These are phyloP conservation scores for Pseudozyma pruni DNA, from an alignment of 1,284 basidiomycete genomes.

Conservation along the genomic window DNA sequence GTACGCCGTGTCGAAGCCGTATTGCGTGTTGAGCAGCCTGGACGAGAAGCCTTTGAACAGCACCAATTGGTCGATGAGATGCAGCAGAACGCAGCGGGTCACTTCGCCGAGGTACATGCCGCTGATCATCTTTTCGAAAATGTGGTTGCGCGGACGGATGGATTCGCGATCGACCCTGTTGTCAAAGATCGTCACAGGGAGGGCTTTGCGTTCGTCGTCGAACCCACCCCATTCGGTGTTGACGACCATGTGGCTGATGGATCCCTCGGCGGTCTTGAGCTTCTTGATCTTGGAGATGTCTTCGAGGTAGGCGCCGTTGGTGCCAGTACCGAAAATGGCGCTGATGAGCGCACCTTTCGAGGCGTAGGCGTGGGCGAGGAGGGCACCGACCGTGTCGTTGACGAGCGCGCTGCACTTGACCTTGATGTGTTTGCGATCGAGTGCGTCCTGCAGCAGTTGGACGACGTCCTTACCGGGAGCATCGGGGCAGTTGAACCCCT, in stretches of 20 bases:
- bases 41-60: conserved; percentile 86
- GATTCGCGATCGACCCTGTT: conserved; percentile 90
- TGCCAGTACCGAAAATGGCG: conserved; percentile 95
- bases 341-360: conserved; percentile 84
- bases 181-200: conserved; percentile 92
- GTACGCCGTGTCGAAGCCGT: conserved; percentile 90
- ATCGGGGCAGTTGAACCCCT: conserved; percentile 68
- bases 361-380: conserved; percentile 90
- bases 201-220: conserved; percentile 74
- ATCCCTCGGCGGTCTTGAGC: conserved; percentile 51
- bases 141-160: conserved; percentile 92
- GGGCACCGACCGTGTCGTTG: conserved; percentile 92
- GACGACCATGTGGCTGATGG: conserved; percentile 79
- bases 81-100: conserved; percentile 83
- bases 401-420: conserved; percentile 93
- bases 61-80: conserved; percentile 79
- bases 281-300: conserved; percentile 85
- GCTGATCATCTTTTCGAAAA: conserved; percentile 97
- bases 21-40: conserved; percentile 81
- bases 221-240: conserved; percentile 84
- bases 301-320: conserved; percentile 97
- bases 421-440: conserved; percentile 91
- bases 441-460: conserved; percentile 87
- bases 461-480: conserved; percentile 93
- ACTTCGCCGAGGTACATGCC: conserved; percentile 99